Percentiles rank a stretch among this genome's conserved stretches.
These are phyloP conservation scores for Tuber calosporum DNA, from an alignment of 495 filamentous ascomycete species.

Conservation along the genomic window DNA sequence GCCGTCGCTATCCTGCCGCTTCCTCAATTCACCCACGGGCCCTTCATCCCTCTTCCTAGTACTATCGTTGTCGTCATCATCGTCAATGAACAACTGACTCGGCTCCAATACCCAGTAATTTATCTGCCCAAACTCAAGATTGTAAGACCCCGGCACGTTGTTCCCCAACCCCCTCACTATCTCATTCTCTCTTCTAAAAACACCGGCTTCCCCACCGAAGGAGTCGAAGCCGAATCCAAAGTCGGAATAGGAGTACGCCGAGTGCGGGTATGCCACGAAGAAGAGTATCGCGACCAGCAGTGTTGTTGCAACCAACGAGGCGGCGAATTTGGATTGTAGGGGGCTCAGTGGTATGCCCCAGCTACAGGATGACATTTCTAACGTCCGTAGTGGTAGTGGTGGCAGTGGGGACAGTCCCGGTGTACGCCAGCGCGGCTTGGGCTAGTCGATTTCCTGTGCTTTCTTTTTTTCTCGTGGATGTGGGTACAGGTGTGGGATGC, in stretches of 20 bases:
- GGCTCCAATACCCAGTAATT: conserved; percentile 34
- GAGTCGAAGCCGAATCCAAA: conserved; percentile 16
- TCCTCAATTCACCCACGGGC: conserved; percentile 29
- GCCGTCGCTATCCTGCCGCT: conserved; percentile 28
- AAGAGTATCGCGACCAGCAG: conserved; percentile 46
- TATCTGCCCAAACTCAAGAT: conserved; percentile 29
- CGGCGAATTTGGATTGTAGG: conserved; percentile 51
- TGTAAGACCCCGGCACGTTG: conserved; percentile 29
- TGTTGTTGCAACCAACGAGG: conserved; percentile 46
- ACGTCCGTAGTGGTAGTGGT: neutral
- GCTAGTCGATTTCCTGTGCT: neutral
- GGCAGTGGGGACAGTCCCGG: neutral
- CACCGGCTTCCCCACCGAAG: conserved; percentile 8
- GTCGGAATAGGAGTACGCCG: conserved; percentile 45
- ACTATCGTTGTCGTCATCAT: neutral
- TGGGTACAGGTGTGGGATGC: neutral
- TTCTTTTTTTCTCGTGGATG: neutral
- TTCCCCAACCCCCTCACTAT: conserved; percentile 29
- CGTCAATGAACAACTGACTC: conserved; percentile 19
- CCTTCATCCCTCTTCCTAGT: conserved; percentile 6
- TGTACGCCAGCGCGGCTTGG: neutral
- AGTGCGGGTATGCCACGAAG: conserved; percentile 43
- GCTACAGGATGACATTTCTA: neutral
- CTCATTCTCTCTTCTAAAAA: conserved; percentile 17
- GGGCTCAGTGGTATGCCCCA: conserved; percentile 39